A percentile compares a stretch with the other conserved stretches of the same genome.
phyloP scores from a whole-genome alignment of 2,329 filamentous ascomycete genomes.

The Daldinia sp. region DNA sequence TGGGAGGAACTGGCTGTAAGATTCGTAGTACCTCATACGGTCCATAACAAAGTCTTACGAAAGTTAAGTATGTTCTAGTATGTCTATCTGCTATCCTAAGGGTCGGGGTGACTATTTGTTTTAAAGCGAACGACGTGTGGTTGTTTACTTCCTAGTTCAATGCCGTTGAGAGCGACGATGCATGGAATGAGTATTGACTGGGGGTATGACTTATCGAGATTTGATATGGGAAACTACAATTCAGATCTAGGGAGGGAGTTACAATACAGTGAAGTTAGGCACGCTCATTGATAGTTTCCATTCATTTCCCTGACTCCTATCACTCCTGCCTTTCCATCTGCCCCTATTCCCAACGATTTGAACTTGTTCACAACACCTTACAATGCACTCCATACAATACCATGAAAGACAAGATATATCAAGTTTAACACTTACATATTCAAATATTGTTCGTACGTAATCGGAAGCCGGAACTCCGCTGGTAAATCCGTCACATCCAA shows the following conservation, averaged over 20 bases:
- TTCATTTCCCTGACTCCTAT: background rate
- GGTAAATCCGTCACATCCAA: conserved; percentile 14
- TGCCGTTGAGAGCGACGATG: background rate
- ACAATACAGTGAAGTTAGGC: background rate
- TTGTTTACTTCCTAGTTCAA: background rate
- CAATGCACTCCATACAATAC: background rate
- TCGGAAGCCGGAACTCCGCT: conserved; percentile 13
- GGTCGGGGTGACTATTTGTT: background rate
- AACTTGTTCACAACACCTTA: no score
- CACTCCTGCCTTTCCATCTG: conserved; percentile 10
- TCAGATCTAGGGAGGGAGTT: background rate
- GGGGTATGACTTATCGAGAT: background rate
- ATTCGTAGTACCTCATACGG: background rate
- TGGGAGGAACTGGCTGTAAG: conserved; percentile 27
- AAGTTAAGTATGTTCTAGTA: background rate
- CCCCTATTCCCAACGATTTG: conserved; percentile 4
- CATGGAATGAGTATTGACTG: background rate
- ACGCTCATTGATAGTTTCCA: conserved; percentile 8
- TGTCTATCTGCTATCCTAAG: background rate
- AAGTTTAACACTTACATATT: background rate
- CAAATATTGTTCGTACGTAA: background rate
- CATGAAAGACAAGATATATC: background rate
- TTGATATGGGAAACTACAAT: background rate
- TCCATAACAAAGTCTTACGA: conserved; percentile 17
- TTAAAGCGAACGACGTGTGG: background rate